phyloP scores from a whole-genome alignment of 169 alveolate genomes.

The Cyclospora cayetanensis region DNA sequence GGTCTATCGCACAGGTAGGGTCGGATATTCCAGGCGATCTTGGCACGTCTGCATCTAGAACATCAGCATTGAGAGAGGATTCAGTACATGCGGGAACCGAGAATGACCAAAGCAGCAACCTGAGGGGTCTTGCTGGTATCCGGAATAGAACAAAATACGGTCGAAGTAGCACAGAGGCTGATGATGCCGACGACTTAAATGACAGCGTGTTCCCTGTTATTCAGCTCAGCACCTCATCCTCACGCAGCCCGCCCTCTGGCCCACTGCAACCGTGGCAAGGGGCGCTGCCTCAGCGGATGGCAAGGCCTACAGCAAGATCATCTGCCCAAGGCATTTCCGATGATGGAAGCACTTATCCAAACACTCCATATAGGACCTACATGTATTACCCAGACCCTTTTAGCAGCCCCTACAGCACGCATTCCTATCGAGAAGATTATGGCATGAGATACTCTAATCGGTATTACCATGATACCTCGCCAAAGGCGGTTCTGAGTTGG shows the following conservation, averaged over 20 bases:
- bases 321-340: neutral
- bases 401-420: slow-evolving; percentile 44
- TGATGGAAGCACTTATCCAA: neutral
- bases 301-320: neutral
- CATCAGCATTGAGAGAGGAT: too few relatives aligned
- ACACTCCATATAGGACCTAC: slow-evolving; percentile 44
- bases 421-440: slow-evolving; percentile 24
- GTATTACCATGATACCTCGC: neutral
- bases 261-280: neutral
- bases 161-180: neutral
- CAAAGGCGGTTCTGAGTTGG: neutral
- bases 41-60: too few relatives aligned
- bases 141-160: neutral
- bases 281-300: neutral
- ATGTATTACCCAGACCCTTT: slow-evolving; percentile 34
- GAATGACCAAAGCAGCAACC: slow-evolving; percentile 6
- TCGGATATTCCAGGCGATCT: too few relatives aligned
- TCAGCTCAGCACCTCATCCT: neutral
- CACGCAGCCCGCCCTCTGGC: slow-evolving; percentile 25
- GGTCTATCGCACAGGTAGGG: too few relatives aligned
- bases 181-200: neutral
- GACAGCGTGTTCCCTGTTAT: slow-evolving; percentile 6
- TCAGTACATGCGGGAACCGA: too few relatives aligned
- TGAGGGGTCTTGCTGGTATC: neutral
- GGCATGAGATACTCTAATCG: neutral